A percentile compares a stretch with the other conserved stretches of the same genome.
These are phyloP conservation scores for Cucurbita argyrosperma DNA, from an alignment of 306 rosid genomes.

Conservation along the genomic window DNA sequence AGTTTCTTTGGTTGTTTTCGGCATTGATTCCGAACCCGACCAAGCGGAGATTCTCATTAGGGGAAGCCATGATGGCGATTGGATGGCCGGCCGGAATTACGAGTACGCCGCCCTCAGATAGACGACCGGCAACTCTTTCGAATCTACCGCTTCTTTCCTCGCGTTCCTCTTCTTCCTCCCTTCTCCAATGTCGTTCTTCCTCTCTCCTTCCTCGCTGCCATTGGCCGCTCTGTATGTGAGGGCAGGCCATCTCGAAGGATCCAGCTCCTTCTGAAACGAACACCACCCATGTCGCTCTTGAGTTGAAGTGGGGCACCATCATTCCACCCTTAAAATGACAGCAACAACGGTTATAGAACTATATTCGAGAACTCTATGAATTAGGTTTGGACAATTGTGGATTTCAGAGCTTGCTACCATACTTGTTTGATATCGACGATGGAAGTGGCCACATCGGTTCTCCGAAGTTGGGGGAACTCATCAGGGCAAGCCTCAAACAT, in stretches of 20 bases:
- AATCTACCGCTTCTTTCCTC: background rate
- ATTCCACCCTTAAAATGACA: conserved; percentile 18
- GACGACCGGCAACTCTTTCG: background rate
- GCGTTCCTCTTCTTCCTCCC: background rate
- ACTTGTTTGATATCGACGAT: conserved; percentile 21
- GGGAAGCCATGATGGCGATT: conserved; percentile 13
- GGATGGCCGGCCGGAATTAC: conserved; percentile 27
- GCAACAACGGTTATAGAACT: background rate
- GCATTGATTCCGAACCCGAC: conserved; percentile 25
- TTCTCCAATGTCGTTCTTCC: background rate
- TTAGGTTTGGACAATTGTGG: background rate
- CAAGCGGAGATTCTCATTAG: conserved; percentile 5
- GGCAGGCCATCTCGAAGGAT: conserved; percentile 30
- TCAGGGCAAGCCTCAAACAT: conserved; percentile 27
- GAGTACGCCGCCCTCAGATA: conserved; percentile 11
- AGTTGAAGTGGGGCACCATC: conserved; percentile 31
- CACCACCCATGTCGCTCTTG: conserved; percentile 17
- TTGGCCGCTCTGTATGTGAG: conserved; percentile 5
- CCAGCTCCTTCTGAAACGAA: conserved; percentile 27
- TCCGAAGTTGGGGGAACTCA: conserved; percentile 19
- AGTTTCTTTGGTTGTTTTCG: conserved; percentile 23
- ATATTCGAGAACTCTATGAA: background rate
- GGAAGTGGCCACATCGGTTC: conserved; percentile 14
- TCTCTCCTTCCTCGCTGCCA: conserved; percentile 6
- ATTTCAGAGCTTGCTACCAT: background rate